Conservation (phyloP, 331 rosid species). For the Arachis monticola region DNA sequence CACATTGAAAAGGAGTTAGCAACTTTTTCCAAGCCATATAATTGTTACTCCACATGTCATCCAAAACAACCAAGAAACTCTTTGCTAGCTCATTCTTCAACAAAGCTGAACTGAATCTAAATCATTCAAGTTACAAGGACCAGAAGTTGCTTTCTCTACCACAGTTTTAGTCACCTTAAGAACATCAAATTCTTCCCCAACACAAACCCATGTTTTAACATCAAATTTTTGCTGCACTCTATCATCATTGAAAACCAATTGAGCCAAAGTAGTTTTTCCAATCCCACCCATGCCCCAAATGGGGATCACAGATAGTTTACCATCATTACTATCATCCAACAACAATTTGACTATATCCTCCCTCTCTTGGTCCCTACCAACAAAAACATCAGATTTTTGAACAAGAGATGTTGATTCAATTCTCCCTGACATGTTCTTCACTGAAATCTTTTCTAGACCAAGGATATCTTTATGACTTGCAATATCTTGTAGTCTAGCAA, state of each 20-base stretch:
- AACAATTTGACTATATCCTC: too few relatives aligned
- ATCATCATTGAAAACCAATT: neutral
- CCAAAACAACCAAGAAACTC: neutral
- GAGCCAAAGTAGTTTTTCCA: neutral
- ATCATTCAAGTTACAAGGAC: neutral
- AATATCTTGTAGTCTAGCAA: neutral
- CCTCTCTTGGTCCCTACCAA: too few relatives aligned
- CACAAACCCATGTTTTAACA: neutral
- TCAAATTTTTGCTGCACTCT: neutral
- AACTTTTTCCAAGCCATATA: neutral
- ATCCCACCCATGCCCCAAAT: neutral
- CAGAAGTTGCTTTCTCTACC: neutral
- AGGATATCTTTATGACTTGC: neutral
- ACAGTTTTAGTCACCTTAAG: neutral
- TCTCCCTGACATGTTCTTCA: neutral
- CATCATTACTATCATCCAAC: neutral
- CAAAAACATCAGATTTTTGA: too few relatives aligned
- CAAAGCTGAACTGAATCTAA: neutral
- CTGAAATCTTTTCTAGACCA: neutral
- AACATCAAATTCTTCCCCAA: neutral
- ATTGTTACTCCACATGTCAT: neutral
- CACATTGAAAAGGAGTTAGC: neutral
- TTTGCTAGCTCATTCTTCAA: neutral
- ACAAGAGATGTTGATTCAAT: too few relatives aligned
- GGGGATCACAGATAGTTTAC: neutral